These are phyloP conservation scores for Gossypium arboreum DNA, from an alignment of 345 rosid genomes.

Conservation along the genomic window DNA sequence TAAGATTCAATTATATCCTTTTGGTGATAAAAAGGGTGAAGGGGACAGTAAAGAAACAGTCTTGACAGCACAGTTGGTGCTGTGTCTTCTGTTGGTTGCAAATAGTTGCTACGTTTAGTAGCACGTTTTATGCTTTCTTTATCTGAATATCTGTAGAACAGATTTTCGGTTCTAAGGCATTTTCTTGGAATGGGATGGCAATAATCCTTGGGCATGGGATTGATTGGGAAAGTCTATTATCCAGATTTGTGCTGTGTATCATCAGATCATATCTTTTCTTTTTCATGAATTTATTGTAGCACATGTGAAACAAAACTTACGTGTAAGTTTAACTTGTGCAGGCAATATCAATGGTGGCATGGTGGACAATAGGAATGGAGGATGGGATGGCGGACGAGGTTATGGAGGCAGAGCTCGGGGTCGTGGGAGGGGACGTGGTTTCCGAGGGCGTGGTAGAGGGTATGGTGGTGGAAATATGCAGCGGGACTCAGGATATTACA, in stretches of 20 bases:
- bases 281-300: neutral
- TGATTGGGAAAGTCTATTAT: neutral
- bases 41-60: neutral
- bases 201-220: neutral
- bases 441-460: conserved; percentile 37
- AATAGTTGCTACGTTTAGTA: neutral
- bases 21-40: neutral
- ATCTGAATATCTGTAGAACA: neutral
- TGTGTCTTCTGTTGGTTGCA: neutral
- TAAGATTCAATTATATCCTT: conserved; percentile 4
- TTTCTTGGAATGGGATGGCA: neutral
- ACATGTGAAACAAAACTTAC: neutral
- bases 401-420: conserved; percentile 44
- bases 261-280: neutral
- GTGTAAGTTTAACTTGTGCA: conserved; percentile 10
- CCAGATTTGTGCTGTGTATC: neutral
- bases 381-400: conserved; percentile 39
- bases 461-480: conserved; percentile 26
- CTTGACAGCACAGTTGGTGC: neutral
- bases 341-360: conserved; percentile 33
- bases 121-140: neutral
- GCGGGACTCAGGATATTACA: conserved; percentile 15
- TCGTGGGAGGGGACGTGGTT: conserved; percentile 45
- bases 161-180: neutral
- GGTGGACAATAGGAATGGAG: conserved; percentile 40